These are phyloP conservation scores for Fusarium chaquense DNA, from an alignment of 2,329 filamentous ascomycete species.

Conservation along the genomic window DNA sequence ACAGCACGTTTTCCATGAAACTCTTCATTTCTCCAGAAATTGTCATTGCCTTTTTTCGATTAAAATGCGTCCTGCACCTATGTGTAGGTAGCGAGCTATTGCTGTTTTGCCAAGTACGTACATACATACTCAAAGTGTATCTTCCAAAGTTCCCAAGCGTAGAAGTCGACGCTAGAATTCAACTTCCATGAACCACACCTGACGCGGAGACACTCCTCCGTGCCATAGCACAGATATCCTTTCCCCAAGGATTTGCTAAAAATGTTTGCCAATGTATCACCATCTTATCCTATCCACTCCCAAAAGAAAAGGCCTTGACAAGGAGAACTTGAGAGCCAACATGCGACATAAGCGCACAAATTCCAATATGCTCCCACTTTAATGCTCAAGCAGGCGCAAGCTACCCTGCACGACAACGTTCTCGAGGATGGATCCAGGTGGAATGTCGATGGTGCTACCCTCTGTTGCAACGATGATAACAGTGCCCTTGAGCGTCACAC, in stretches of 20 bases:
- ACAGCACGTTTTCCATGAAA: slow-evolving; percentile 5
- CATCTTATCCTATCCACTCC: slow-evolving; percentile 17
- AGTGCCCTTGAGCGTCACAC: slow-evolving; percentile 96
- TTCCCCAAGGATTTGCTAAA: neutral
- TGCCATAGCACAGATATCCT: slow-evolving; percentile 8
- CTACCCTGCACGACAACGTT: slow-evolving; percentile 99
- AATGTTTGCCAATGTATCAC: slow-evolving; percentile 1
- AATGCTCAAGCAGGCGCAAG: slow-evolving; percentile 79
- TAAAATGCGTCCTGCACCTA: slow-evolving; percentile 39
- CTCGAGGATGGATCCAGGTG: slow-evolving; percentile 95
- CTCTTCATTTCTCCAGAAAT: slow-evolving; percentile 33
- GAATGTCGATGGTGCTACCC: slow-evolving; percentile 97
- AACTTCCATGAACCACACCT: slow-evolving; percentile 3
- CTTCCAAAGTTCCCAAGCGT: slow-evolving; percentile 14
- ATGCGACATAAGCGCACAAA: slow-evolving; percentile 10
- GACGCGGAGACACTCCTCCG: slow-evolving; percentile 6
- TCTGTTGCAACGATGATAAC: slow-evolving; percentile 99
- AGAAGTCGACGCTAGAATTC: slow-evolving; percentile 8
- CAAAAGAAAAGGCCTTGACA: slow-evolving; percentile 11
- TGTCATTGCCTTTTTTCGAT: slow-evolving; percentile 36
- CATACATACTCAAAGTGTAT: slow-evolving; percentile 40
- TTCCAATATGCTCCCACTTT: slow-evolving; percentile 44
- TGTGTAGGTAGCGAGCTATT: slow-evolving; percentile 35
- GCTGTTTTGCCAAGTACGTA: slow-evolving; percentile 38
- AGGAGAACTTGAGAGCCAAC: slow-evolving; percentile 17